Base-by-base conservation (phyloP, 352 stramenopile species). In the Aphanomyces astaci region DNA sequence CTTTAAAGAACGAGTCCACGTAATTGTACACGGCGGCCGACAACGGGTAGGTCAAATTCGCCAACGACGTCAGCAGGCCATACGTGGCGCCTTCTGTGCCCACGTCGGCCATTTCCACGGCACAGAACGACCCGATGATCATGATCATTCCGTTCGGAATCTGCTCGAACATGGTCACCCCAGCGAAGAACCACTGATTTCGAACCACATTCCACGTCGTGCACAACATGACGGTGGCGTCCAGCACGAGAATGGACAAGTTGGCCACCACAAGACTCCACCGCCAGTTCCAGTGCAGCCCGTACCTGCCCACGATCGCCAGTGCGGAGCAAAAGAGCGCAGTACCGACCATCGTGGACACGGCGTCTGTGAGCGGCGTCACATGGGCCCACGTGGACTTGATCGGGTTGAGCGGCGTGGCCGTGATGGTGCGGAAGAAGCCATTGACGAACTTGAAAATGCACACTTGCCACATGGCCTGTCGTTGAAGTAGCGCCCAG, bases 1-100 rank as follows among this genome's bases (percentile, higher is more conserved):
- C 76, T 25, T 78, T 72, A 60, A 86, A 84, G 51, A 68, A 64
- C 15, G 75, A 72, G 39, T 84, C 79, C 27, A 86, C 65, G 43
- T 78, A 78, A 48, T 86, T 86, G 59, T 75, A 81, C 56, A 86
- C 51, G 1, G 76, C 80, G 27, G 78, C 60, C 22, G 75, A 77
- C 33, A 86, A 76, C 0, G 78, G 78, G 7, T 71, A 67, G 15
- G 72, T 71, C 24, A 84, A 57, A 7, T 78, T 73, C 25, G 30
- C 30, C 51, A 59, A 19, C 17, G 51, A 40, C 4, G 51, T 22
- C 22, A 59, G 51, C 17, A 59, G n/a, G n/a, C 51, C 51, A 13
- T 59, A 39, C 17, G 24, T 59, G 19, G 51, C 24, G 30, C 51
- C 51, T 32, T 32, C 51, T 7, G 30, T 59, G 5, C 25, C 25